phyloP scores from a whole-genome alignment of 2,329 filamentous ascomycete species.

The Penicillium sp. region DNA sequence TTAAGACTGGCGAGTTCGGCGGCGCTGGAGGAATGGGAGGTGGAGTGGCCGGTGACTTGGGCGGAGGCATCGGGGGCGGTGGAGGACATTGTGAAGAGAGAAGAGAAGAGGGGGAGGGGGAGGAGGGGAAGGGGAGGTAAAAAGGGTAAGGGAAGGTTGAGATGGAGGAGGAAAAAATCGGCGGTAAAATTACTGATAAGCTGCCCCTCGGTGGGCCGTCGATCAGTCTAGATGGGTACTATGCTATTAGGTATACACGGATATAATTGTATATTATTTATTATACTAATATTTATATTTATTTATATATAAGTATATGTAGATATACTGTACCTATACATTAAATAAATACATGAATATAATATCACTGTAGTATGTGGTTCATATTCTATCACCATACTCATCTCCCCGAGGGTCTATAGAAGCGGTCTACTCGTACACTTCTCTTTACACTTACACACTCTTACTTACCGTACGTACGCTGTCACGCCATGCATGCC shows the following conservation, averaged over 20 bases:
- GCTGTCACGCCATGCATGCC: constrained; percentile 19
- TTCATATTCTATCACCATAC: too few species aligned
- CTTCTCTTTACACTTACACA: not conserved
- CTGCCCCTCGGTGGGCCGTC: constrained; percentile 6
- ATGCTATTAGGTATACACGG: not conserved
- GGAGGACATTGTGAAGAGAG: constrained; percentile 45
- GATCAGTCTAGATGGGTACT: not conserved
- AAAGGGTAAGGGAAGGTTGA: constrained; percentile 20
- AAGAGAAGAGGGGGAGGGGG: constrained; percentile 16
- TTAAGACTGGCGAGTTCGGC: constrained; percentile 66
- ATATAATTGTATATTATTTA: too few species aligned
- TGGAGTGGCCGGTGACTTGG: constrained; percentile 47
- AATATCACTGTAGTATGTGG: too few species aligned
- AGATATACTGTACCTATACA: too few species aligned
- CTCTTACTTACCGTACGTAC: not conserved
- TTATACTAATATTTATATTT: not conserved
- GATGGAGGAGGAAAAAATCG: constrained; percentile 13
- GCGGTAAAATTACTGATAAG: constrained; percentile 14
- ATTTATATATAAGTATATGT: not conserved
- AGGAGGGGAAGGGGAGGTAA: constrained; percentile 22
- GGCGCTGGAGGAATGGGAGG: constrained; percentile 52
- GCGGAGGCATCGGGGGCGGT: constrained; percentile 43
- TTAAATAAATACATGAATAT: too few species aligned
- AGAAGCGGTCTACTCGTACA: not conserved
- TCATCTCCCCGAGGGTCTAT: too few species aligned